Evolutionary conservation across 1,284 basidiomycete genomes (phyloP), one percentile per base, ranked within the genome.

Genomic region (Apiotrichum laibachii): DNA sequence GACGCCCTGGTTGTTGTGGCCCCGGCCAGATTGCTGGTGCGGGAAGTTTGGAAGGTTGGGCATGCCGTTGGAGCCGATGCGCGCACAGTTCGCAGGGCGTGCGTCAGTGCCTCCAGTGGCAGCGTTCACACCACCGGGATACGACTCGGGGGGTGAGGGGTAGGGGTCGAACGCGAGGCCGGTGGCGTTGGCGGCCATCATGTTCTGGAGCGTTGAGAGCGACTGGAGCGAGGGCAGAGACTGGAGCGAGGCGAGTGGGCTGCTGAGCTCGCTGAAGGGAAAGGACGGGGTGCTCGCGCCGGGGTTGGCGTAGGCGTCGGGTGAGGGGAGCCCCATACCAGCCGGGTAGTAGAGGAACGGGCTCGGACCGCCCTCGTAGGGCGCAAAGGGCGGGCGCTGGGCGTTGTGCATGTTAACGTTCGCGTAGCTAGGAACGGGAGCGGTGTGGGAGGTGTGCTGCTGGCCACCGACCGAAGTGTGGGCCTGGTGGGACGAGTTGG

Each of bases 341-440:
- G 44, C 22, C 15, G 53, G 50, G 35, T 56, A 62, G 57, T 59
- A 62, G 35, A 62, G 46, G 54, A 33, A 60, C 22, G 33, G 58
- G 45, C 39, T 50, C 18, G 35, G 33, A 11, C 39, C 48, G 42
- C 26, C 26, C 26, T 58, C 56, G 35, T 52, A 51, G 43, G 53
- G 45, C 40, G 53, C 39, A 48, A 53, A 56, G 37, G 55, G 31
- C 11, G 59, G 50, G 51, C 57, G 61, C 26, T 55, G 53, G 18
- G 56, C 43, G 12, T 46, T 39, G 53, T 59, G 56, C 31, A 58
- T 52, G 49, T 45, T 55, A 52, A 31, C 26, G 26, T 31, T 31
- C 26, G 51, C 42, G 50, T 56, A 59, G 15, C 10, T n/a, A 13
- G 35, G 21, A 42, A 42, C 31, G 15, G 40, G 16, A 8, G 15